Percentiles rank a stretch among this genome's conserved stretches.
These are phyloP conservation scores for Stentor coeruleus DNA, from an alignment of 73 alveolate species.

Conservation along the genomic window DNA sequence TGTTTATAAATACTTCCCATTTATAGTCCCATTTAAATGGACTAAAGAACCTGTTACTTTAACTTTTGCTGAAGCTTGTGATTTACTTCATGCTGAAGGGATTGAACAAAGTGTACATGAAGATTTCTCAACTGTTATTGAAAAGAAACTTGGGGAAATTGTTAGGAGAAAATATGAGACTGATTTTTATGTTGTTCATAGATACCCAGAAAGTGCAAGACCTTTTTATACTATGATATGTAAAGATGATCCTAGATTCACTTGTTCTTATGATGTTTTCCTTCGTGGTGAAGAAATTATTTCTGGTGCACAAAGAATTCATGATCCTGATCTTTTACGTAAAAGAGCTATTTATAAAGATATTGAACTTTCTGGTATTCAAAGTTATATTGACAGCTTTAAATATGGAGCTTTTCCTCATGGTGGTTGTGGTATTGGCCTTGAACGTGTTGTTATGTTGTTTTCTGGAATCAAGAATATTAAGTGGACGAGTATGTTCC, in stretches of 20 bases:
- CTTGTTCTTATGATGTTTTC: conserved; percentile 98
- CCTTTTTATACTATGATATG: conserved; percentile 99
- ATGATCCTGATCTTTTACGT: conserved; percentile 66
- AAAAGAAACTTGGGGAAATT: conserved; percentile 88
- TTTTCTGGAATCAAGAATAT: conserved; percentile 89
- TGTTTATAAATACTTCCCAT: conserved; percentile 87
- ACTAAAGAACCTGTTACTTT: conserved; percentile 75
- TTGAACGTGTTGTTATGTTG: conserved; percentile 99
- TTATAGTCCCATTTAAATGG: conserved; percentile 53
- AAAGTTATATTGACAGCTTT: conserved; percentile 90
- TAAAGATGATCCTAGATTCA: conserved; percentile 90
- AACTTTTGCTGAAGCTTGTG: conserved; percentile 87
- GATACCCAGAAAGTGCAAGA: conserved; percentile 96
- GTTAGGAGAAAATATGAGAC: conserved; percentile 94
- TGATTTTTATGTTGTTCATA: conserved; percentile 94
- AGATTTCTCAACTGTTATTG: conserved; percentile 90
- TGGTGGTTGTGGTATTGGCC: conserved; percentile 99
- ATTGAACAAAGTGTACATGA: conserved; percentile 68
- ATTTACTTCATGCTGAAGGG: conserved; percentile 85
- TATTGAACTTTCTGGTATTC: conserved; percentile 65
- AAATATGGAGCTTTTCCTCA: conserved; percentile 99
- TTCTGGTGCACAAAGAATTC: conserved; percentile 99
- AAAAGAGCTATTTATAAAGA: conserved; percentile 68
- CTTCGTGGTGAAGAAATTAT: conserved; percentile 99
- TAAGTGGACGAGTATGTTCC: conserved; percentile 96